Base-by-base conservation (phyloP, 2,329 filamentous ascomycete species). In the Chaetomium globosum region DNA sequence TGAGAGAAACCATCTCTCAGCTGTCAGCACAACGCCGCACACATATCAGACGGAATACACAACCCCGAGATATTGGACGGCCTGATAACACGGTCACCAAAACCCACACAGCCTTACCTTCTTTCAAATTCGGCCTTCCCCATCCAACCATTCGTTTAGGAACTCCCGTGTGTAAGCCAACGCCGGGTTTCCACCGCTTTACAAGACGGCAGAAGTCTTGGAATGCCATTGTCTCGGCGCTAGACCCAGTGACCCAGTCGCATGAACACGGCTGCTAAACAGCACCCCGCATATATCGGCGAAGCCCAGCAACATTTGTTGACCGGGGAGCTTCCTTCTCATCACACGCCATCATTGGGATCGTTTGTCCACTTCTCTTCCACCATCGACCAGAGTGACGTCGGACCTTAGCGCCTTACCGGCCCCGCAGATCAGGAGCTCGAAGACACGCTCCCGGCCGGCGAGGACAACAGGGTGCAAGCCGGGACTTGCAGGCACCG, bases 211-310 rank as follows among this genome's bases (percentile, higher is more conserved):
- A 28, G 9, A n/a, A 51, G 31, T 36, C 52, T 52, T 61, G 66
- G 57, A 61, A 59, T 65, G 58, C 56, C 13, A 12, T 49, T 61
- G 59, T 66, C 55, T 57, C 48, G 59, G 52, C 58, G 31, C 43
- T 46, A 61, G 56, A n/a, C 31, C 54, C 30, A 54, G 31, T 62
- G 56, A 60, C 43, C 46, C 43, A 59, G 56, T 65, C 67, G 63
- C 68, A 70, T 70, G 66, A 71, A 70, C 67, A 68, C 71, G 71
- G 51, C 64, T 68, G 59, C 56, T 69, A 62, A 71, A 68, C 66
- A 63, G 59, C 67, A 61, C 64, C 64, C 70, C 67, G 65, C 23
- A 65, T 61, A 65, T 68, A 66, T 23, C 61, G 48, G 53, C 52
- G 36, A 19, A 58, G 19, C 36, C 56, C 59, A 55, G 36, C 56